Base-by-base conservation (phyloP, 2,329 filamentous ascomycete genomes). In the Hypoxylon sp. region DNA sequence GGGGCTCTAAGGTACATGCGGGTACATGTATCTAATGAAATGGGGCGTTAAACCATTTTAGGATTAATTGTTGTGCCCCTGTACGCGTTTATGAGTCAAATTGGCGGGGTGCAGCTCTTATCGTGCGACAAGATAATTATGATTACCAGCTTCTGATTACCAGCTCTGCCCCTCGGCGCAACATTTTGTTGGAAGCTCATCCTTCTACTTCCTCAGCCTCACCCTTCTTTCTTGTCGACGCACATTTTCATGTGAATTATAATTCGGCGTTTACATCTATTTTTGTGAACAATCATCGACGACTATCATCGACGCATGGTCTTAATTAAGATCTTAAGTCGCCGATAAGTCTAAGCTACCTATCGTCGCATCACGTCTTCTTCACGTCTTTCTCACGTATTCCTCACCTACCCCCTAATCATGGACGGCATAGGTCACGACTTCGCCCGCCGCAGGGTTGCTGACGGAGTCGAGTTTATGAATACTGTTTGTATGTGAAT, bases 81-180 rank as follows among this genome's bases (percentile, higher is more conserved):
- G 50, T 24, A 55, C 35, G 26, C 26, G 26, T n/a, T 37, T 56
- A 51, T 67, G 60, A 67, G 60, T 68, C 55, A 67, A 67, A 46
- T 22, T 50, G 51, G 53, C 51, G 57, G 66, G 35, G 46, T 5
- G 35, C 13, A 66, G 50, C 51, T 62, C 47, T 66, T 57, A 66
- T 66, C 53, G 39, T 33, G 19, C 9, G 51, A 57, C 48, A n/a
- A 33, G 29, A 55, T 14, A 31, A 11, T 31, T 35, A n/a, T 22
- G n/a, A 56, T 31, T 39, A n/a, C 37, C 9, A 44, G 5, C 17
- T 31, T 35, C 24, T 22, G n/a, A 56, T 31, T 39, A n/a, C 37
- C 9, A 44, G 5, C 17, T 17, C 19, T 46, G 39, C 53, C 53
- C 53, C 53, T 55, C 37, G 35, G 42, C 13, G 24, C 24, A 31